Evolutionary conservation across 495 filamentous ascomycete genomes (phyloP).

Genomic region (Physcia stellaris): DNA sequence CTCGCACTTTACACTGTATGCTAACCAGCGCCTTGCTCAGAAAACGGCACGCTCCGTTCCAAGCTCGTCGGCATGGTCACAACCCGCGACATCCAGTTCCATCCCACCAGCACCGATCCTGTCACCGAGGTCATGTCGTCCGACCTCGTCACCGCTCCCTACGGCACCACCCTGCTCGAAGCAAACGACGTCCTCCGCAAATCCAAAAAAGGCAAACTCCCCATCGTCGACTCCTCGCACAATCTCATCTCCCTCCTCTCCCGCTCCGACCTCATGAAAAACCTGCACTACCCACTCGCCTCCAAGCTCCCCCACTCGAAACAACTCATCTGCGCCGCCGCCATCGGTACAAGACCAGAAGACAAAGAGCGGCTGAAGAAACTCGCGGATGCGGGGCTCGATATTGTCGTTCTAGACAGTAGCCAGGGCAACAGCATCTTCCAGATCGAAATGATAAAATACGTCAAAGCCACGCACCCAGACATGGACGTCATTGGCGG

Average conservation of each 20-base stretch:
- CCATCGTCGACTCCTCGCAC: slow-evolving; percentile 67
- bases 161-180: slow-evolving; percentile 72
- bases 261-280: slow-evolving; percentile 96
- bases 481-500: slow-evolving; percentile 87
- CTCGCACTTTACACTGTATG: slow-evolving; percentile 8
- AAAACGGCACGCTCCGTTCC: slow-evolving; percentile 81
- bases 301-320: slow-evolving; percentile 96
- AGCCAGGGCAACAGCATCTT: slow-evolving; percentile 96
- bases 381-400: slow-evolving; percentile 86
- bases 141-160: slow-evolving; percentile 79
- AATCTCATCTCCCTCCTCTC: slow-evolving; percentile 88
- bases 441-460: slow-evolving; percentile 95
- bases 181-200: slow-evolving; percentile 86
- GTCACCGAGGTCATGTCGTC: slow-evolving; percentile 90
- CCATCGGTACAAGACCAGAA: slow-evolving; percentile 86
- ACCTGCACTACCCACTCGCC: slow-evolving; percentile 89
- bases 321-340: slow-evolving; percentile 89
- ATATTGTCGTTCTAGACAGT: slow-evolving; percentile 89
- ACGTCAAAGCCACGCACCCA: slow-evolving; percentile 75
- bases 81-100: slow-evolving; percentile 95
- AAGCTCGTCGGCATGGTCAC: slow-evolving; percentile 96
- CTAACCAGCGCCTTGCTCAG: slow-evolving; percentile 28
- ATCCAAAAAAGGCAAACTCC: slow-evolving; percentile 98
- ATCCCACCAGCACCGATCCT: slow-evolving; percentile 49
- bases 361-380: slow-evolving; percentile 78